Evolutionary conservation across 1,284 basidiomycete genomes (phyloP), one percentile per base, ranked within the genome.

Genomic region (Wolfiporia cocos): DNA sequence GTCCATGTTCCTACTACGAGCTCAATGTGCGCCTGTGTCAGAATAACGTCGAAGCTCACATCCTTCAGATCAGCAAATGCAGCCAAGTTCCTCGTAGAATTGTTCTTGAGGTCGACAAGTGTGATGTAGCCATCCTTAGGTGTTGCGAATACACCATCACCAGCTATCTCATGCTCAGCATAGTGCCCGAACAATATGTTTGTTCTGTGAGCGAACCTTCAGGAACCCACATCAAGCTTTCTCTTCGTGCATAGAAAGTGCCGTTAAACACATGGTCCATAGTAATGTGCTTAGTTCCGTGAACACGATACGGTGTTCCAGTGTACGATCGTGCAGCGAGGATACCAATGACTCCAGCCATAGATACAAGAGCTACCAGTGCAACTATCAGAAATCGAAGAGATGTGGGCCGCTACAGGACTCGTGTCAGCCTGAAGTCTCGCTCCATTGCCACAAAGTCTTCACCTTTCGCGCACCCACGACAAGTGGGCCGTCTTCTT

Each of bases 181-280:
- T 9, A 29, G n/a, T n/a, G 10, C 28, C n/a, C n/a, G 28, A n/a
- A 29, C 9, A n/a, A n/a, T 9, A 9, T 29, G 10, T 10, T 6
- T 10, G 9, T 15, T 28, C 5, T 37, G 22, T 4, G 15, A 14
- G 52, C 73, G 23, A 46, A 89, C 92, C 92, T 76, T 94, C 91
- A 10, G 82, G 78, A 22, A 96, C 82, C 93, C 93, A 96, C 35
- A 79, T 69, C 22, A 94, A 62, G 22, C 55, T 54, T 34, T 70
- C 68, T 10, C 55, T 58, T 3, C 71, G 53, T 2, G 71, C 62
- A 9, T 39, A 49, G 56, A 95, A 96, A 0, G 92, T 95, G 3
- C 90, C 90, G 56, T 94, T 93, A 65, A 91, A 91, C 36, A 94
- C 65, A 59, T 92, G 84, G 54, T 95, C 89, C 73, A 96, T 78